phyloP scores from a whole-genome alignment of 1,284 basidiomycete species.

The Fomitiporia mediterranea region DNA sequence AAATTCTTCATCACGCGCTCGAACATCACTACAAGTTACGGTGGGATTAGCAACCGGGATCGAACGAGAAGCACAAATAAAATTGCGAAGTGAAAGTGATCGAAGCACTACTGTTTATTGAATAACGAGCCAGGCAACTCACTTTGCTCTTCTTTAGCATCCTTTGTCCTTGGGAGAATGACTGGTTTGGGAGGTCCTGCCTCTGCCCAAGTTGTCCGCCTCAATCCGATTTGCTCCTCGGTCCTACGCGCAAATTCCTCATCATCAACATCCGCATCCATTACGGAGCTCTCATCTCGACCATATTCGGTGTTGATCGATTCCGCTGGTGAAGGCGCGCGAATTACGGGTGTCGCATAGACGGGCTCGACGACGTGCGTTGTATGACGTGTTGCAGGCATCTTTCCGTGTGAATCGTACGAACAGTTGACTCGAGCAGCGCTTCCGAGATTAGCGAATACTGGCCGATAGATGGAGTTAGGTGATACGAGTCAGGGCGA shows the following conservation, averaged over 20 bases:
- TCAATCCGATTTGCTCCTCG: conserved; percentile 37
- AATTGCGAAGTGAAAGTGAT: too few relatives aligned
- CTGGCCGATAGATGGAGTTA: background rate
- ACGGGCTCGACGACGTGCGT: conserved; percentile 34
- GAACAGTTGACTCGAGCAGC: background rate
- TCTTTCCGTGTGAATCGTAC: background rate
- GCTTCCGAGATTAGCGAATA: background rate
- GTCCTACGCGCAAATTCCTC: conserved; percentile 53
- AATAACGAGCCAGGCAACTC: conserved; percentile 27
- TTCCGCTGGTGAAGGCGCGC: conserved; percentile 64
- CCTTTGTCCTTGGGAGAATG: conserved; percentile 30
- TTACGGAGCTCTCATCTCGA: conserved; percentile 50
- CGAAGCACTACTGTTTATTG: too few relatives aligned
- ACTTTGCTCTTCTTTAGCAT: conserved; percentile 41
- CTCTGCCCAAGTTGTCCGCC: conserved; percentile 41
- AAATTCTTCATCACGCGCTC: conserved; percentile 48
- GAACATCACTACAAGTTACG: conserved; percentile 32
- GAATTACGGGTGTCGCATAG: conserved; percentile 62
- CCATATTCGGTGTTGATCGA: conserved; percentile 65
- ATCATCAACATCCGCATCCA: conserved; percentile 37
- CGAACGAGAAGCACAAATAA: conserved; percentile 11
- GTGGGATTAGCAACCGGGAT: background rate
- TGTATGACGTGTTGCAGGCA: conserved; percentile 19
- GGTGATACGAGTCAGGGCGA: background rate
- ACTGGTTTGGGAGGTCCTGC: conserved; percentile 39